Evolutionary conservation across 1,139 yeast species (phyloP), one percentile per base, ranked within the genome.

Genomic region (Candida sanyaensis): DNA sequence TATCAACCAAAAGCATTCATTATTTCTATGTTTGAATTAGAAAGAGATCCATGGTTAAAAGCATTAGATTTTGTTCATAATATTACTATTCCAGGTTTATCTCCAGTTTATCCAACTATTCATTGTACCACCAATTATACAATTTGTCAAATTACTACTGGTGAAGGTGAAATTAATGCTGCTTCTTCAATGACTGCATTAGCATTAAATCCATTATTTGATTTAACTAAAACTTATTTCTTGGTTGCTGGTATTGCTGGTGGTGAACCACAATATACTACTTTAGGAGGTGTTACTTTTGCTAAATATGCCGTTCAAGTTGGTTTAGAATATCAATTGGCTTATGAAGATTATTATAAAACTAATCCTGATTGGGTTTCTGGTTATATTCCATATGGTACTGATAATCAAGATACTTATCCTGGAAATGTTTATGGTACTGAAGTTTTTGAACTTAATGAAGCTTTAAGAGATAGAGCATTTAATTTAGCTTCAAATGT

Each of bases 161-260:
- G 88, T 49, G 88, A 84, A 66, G 86, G 84, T 53, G 88, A 83
- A 61, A 78, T 82, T 57, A 84, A 84, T 58, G 88, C 89, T 39
- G 88, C 88, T 26, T 56, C 83, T 36, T 73, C 87, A 34, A 63
- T 83, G 51, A 72, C 80, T 45, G 83, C 88, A 4, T 65, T 84
- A 53, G 62, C 79, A 10, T 69, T 81, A 62, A 72, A 74, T 48
- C 83, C 86, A 37, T 59, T 72, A 51, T 83, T 84, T 55, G 86
- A 84, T 59, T 73, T 83, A 45, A 61, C 82, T 33, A 74, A 77
- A 57, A 81, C 88, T 34, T 83, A 82, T 66, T 83, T 81, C 71
- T 58, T 83, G 56, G 68, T 82, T 53, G 84, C 85, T 37, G 89
- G 89, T 59, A 84, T 83, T 59, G 88, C 83, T 21, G 88, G 88